Percentiles rank a stretch among this genome's conserved stretches.
phyloP scores from a whole-genome alignment of 306 rosid genomes.

The Lupinus albus region DNA sequence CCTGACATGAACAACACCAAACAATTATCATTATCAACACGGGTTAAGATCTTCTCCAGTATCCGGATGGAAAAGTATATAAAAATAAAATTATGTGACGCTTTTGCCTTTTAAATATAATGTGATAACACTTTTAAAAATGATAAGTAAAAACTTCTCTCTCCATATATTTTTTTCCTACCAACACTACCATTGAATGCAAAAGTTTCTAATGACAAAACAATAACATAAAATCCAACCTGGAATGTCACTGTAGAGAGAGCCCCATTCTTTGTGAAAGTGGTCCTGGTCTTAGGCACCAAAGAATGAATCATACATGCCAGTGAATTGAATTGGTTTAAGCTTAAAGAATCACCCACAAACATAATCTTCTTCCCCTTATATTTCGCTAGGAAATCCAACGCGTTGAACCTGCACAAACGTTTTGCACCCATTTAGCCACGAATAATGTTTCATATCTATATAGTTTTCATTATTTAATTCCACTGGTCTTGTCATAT shows the following conservation, averaged over 20 bases:
- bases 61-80: too few species aligned
- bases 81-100: too few species aligned
- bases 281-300: conserved; percentile 66
- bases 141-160: too few species aligned
- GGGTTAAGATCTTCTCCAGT: too few species aligned
- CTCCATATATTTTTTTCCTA: too few species aligned
- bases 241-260: conserved; percentile 69
- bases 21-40: conserved; percentile 33
- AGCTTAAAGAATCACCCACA: conserved; percentile 89
- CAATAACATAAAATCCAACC: conserved; percentile 43
- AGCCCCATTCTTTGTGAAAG: conserved; percentile 40
- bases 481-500: too few species aligned
- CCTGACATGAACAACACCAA: conserved; percentile 29
- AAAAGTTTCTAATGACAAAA: background rate
- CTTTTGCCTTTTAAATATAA: too few species aligned
- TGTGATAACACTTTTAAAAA: too few species aligned
- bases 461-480: too few species aligned
- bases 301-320: conserved; percentile 86
- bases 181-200: background rate
- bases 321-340: conserved; percentile 83
- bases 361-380: conserved; percentile 95
- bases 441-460: background rate
- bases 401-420: conserved; percentile 70
- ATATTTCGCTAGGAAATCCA: conserved; percentile 66
- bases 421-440: background rate